Evolutionary conservation across 225 moss, liverwort and hornwort species (phyloP), one percentile per base, ranked within the genome.

Genomic region (Straminergon stramineum): DNA sequence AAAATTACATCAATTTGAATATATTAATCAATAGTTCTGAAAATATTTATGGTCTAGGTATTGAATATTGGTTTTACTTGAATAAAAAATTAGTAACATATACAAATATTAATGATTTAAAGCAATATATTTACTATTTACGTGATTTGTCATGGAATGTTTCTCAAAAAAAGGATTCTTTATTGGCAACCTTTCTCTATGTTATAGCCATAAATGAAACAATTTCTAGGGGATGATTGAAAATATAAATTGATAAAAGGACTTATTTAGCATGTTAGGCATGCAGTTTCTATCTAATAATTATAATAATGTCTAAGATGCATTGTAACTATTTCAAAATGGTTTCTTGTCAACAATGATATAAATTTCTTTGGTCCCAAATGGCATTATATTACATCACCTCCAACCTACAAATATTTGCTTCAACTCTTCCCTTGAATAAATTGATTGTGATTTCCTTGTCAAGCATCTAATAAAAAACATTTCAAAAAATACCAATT

Each of bases 401-500:
- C 7, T 31, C 32, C 18, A 51, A 20, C 19, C 8, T 34, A 9
- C 5, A 28, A 43, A 74, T 43, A 53, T 34, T 14, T 5, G 32
- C 9, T 53, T 53, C 22, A 1, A 53, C 2, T 22, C 34, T 77
- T 35, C 0, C 35, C 35, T 22, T 34, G 35, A 21, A 3, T 22
- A 53, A 76, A 53, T 35, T 53, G 22, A 22, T 34, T 35, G 35
- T 34, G 8, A 52, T 21, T 53, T 34, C 21, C 0, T 21, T 34
- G 21, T 53, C 5, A 0, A 76, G 8, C 8, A 53, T 75, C 32
- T 75, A 32, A 31, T 31, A 7, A 74, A 11, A 75, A 48, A 11
- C 18, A 48, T 76, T 22, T 21, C 4, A 32, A 12, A 32, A 13
- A 52, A 34, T 5, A 34, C 0, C 0, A 0, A 2, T 76, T 5